Evolutionary conservation across 2,329 filamentous ascomycete species (phyloP).

Genomic region (Xylariaceae sp.): DNA sequence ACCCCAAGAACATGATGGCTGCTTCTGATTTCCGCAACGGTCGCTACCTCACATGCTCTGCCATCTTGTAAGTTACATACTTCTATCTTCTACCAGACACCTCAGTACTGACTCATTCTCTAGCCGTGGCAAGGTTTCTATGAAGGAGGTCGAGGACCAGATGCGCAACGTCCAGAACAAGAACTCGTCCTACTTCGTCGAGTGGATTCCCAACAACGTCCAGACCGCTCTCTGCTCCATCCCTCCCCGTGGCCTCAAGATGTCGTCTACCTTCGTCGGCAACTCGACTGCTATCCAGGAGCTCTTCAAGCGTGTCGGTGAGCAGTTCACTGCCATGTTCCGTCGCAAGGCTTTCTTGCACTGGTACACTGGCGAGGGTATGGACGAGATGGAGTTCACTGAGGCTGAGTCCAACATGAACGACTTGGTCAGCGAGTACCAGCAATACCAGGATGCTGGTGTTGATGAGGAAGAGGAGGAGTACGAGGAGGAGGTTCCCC

Average conservation of each 20-base stretch:
- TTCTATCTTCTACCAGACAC: not conserved
- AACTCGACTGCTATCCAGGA: conserved; percentile 99
- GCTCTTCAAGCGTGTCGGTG: conserved; percentile 99
- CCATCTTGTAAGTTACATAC: conserved; percentile 72
- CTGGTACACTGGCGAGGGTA: conserved; percentile 99
- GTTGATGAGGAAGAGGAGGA: conserved; percentile 97
- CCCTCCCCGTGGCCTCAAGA: conserved; percentile 94
- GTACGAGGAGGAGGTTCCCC: conserved; percentile 78
- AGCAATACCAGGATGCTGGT: conserved; percentile 99
- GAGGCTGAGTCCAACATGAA: conserved; percentile 99
- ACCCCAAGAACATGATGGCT: conserved; percentile 99
- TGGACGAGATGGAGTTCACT: conserved; percentile 99
- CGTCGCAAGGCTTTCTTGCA: conserved; percentile 99
- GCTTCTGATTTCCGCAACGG: conserved; percentile 99
- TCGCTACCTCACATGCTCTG: conserved; percentile 98
- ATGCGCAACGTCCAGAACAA: conserved; percentile 99
- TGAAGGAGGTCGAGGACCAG: conserved; percentile 99
- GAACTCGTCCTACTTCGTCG: conserved; percentile 99
- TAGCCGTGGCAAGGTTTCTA: conserved; percentile 96
- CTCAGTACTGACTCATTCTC: conserved; percentile 22
- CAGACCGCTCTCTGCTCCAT: conserved; percentile 99
- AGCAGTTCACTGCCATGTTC: conserved; percentile 99
- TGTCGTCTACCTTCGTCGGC: conserved; percentile 98
- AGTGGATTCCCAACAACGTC: conserved; percentile 99
- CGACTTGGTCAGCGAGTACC: conserved; percentile 98